A percentile compares a stretch with the other conserved stretches of the same genome.
These are phyloP conservation scores for Breynia disticha DNA, from an alignment of 441 rosid genomes.

Conservation along the genomic window DNA sequence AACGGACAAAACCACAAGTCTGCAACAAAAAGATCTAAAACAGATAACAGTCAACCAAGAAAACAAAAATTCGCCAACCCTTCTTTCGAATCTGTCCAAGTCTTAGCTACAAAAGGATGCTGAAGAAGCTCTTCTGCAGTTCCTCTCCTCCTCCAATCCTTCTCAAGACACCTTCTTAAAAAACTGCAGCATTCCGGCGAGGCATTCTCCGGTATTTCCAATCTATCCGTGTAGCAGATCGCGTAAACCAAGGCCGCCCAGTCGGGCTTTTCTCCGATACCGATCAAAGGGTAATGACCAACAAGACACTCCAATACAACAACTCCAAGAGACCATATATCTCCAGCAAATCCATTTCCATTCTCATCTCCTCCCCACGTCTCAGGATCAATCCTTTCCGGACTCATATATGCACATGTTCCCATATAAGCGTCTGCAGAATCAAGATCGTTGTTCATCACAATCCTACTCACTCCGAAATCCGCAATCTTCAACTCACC, in stretches of 20 bases:
- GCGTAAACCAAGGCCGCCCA: slow-evolving; percentile 52
- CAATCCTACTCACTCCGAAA: slow-evolving; percentile 74
- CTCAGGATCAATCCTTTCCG: slow-evolving; percentile 72
- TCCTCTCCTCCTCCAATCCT: slow-evolving; percentile 52
- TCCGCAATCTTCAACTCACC: slow-evolving; percentile 85
- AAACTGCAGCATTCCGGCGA: slow-evolving; percentile 36
- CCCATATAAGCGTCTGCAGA: slow-evolving; percentile 70
- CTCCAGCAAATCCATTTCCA: slow-evolving; percentile 69
- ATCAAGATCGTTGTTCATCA: slow-evolving; percentile 51
- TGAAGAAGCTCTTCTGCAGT: slow-evolving; percentile 39
- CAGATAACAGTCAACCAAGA: too few species aligned
- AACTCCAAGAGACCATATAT: slow-evolving; percentile 86
- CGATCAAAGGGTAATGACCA: slow-evolving; percentile 69
- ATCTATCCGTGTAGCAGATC: slow-evolving; percentile 35
- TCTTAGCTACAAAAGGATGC: slow-evolving; percentile 37
- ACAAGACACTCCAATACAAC: slow-evolving; percentile 84
- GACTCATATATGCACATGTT: slow-evolving; percentile 81
- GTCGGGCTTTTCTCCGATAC: slow-evolving; percentile 42
- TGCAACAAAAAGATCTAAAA: too few species aligned
- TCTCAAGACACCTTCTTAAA: slow-evolving; percentile 44
- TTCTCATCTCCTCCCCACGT: slow-evolving; percentile 54
- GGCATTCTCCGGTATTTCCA: slow-evolving; percentile 37
- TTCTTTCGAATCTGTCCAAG: slow-evolving; percentile 2
- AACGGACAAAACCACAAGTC: too few species aligned
- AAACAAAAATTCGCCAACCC: background rate